Conservation (phyloP, 805 yeast species). For the Saccharomyces eubayanus region DNA sequence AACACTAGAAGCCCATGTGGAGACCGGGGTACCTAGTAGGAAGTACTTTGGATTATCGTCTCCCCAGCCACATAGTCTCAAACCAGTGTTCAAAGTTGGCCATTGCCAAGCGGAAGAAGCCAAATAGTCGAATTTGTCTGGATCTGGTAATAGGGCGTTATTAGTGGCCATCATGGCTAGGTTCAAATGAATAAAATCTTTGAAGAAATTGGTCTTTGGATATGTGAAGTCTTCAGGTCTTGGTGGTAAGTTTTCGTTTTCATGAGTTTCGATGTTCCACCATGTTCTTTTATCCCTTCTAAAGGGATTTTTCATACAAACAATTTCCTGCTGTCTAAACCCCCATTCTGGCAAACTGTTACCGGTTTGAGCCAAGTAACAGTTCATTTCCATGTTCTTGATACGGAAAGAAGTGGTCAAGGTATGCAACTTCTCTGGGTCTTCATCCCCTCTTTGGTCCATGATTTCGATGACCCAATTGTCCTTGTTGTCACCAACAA, state of each 20-base stretch:
- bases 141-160: conserved; percentile 71
- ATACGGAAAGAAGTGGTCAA: conserved; percentile 66
- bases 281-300: conserved; percentile 76
- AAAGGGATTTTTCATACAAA: conserved; percentile 54
- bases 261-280: conserved; percentile 79
- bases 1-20: conserved; percentile 66
- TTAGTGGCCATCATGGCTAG: conserved; percentile 93
- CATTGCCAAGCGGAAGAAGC: conserved; percentile 83
- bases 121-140: conserved; percentile 62
- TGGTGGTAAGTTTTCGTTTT: conserved; percentile 55
- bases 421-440: conserved; percentile 52
- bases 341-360: conserved; percentile 73
- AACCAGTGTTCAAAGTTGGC: conserved; percentile 71
- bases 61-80: conserved; percentile 73
- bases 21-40: conserved; percentile 67
- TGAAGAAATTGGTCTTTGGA: conserved; percentile 71
- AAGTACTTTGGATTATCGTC: conserved; percentile 57
- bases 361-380: conserved; percentile 74
- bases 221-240: conserved; percentile 31
- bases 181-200: conserved; percentile 67
- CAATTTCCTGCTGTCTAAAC: conserved; percentile 72
- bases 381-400: conserved; percentile 52
- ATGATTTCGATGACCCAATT: conserved; percentile 86
- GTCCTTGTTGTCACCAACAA: conserved; percentile 71
- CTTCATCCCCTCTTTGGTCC: conserved; percentile 50